These are phyloP conservation scores for Hyphodiscus hymeniophilus DNA, from an alignment of 495 filamentous ascomycete species.

Conservation along the genomic window DNA sequence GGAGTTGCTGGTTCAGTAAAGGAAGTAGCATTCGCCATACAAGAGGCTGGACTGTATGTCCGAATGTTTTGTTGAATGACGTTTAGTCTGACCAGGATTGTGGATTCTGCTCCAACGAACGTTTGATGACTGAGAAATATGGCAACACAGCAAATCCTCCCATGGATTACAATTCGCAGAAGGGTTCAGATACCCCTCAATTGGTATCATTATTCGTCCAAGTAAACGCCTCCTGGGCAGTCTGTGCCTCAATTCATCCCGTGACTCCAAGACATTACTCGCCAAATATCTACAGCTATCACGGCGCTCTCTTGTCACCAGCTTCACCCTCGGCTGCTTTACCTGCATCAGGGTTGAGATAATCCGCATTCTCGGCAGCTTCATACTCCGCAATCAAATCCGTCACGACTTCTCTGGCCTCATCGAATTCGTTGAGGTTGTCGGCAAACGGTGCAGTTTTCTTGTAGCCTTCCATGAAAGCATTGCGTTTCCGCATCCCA, in stretches of 20 bases:
- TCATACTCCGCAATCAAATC: constrained; percentile 92
- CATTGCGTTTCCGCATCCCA: constrained; percentile 87
- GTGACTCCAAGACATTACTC: constrained; percentile 5
- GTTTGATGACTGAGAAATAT: constrained; percentile 5
- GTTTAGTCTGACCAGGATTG: background rate
- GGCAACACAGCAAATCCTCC: background rate
- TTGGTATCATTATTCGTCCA: constrained; percentile 22
- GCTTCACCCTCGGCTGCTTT: constrained; percentile 16
- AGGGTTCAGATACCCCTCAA: background rate
- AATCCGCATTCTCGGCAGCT: constrained; percentile 82
- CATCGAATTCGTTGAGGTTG: constrained; percentile 90
- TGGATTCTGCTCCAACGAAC: background rate
- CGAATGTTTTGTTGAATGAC: background rate
- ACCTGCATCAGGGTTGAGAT: constrained; percentile 42
- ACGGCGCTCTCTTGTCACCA: constrained; percentile 18
- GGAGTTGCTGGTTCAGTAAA: too few species aligned
- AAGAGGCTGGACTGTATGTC: too few species aligned
- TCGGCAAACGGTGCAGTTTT: constrained; percentile 87
- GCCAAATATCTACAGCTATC: constrained; percentile 1
- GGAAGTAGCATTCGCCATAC: too few species aligned
- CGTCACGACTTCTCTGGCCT: constrained; percentile 78
- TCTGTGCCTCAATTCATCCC: background rate
- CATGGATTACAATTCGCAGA: background rate
- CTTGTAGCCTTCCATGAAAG: constrained; percentile 92
- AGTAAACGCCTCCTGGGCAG: constrained; percentile 7